Base-by-base conservation (phyloP, 768 basidiomycete genomes). In the Leucosporidium yakuticum region DNA sequence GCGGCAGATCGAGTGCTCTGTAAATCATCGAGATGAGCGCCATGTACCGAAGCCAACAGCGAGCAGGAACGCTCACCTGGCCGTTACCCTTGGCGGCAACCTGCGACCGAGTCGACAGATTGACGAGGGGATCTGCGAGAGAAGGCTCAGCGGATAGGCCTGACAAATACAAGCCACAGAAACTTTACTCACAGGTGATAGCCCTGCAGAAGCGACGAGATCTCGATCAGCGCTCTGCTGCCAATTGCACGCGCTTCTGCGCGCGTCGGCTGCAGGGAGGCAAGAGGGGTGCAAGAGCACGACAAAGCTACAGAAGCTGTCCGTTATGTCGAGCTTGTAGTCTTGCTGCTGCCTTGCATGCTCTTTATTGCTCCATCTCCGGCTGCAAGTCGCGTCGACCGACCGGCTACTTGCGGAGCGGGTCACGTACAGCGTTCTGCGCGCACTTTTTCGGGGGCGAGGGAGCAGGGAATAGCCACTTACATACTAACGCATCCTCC, bases 401-500 rank as follows among this genome's bases (percentile, higher is more conserved):
- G n/a, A n/a, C n/a, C n/a, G n/a, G n/a, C n/a, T n/a, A n/a, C n/a
- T n/a, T n/a, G n/a, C n/a, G n/a, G n/a, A n/a, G n/a, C n/a, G n/a
- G n/a, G n/a, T n/a, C n/a, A n/a, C n/a, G n/a, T n/a, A n/a, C n/a
- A n/a, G n/a, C n/a, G n/a, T n/a, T n/a, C n/a, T n/a, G 32, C 29
- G 20, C 29, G 31, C 29, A 36, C 32, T 21, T 9, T 19, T 17
- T 19, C 21, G 5, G 20, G n/a, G 23, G 8, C 49, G n/a, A n/a
- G n/a, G n/a, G n/a, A n/a, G n/a, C n/a, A n/a, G n/a, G 9, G 25
- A 20, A 36, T 14, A 55, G 21, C 61, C 17, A 83, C 86, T n/a
- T 85, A 84, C 93, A 98, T 96, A 29, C 95, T 91, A 11, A 85
- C 79, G 74, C 95, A 88, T 31, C 95, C 95, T 58, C 91, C 94